Evolutionary conservation across 305 asterid species (phyloP), one percentile per base, ranked within the genome.

Genomic region (Solanum chacoense): DNA sequence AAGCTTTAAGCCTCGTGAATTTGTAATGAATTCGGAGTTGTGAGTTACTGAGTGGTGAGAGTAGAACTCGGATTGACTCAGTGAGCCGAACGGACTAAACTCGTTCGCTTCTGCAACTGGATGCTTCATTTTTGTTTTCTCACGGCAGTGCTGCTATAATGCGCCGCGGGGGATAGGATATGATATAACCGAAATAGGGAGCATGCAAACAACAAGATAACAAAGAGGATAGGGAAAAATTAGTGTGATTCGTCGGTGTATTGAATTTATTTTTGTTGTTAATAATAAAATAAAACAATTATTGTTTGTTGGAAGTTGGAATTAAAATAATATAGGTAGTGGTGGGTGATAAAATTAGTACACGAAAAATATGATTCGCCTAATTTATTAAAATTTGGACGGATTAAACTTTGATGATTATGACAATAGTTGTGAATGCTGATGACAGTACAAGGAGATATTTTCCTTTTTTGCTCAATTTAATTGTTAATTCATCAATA

Each of bases 31-130:
- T 34, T 92, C 95, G 69, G 98, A 92, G 76, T 89, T 92, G 91
- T 96, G 98, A 29, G 84, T 73, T 4, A 97, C 95, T 4, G 95
- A 92, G 91, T 97, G 99, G 89, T 86, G 96, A 26, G 94, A 87
- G 93, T 96, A 97, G 97, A 97, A 97, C 40, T 97, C 96, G 24
- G 89, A 90, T 3, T 94, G 92, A 10, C 88, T 93, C 50, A 93
- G 93, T 5, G 94, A 85, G 88, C 99, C 98, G 90, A 97, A 95
- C 3, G 96, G 99, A 90, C 93, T 92, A 35, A 91, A 40, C 89
- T 94, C 97, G 92, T 89, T 94, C 36, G 99, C 98, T 63, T 94
- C 98, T 14, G 96, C 91, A 1, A 97, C 79, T 13, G 99, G 99
- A 88, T 96, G 99, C 90, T 89, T 93, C 91, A 74, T 85, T n/a